Conservation (phyloP, 2,329 filamentous ascomycete species). For the Hirsutella minnesotensis region DNA sequence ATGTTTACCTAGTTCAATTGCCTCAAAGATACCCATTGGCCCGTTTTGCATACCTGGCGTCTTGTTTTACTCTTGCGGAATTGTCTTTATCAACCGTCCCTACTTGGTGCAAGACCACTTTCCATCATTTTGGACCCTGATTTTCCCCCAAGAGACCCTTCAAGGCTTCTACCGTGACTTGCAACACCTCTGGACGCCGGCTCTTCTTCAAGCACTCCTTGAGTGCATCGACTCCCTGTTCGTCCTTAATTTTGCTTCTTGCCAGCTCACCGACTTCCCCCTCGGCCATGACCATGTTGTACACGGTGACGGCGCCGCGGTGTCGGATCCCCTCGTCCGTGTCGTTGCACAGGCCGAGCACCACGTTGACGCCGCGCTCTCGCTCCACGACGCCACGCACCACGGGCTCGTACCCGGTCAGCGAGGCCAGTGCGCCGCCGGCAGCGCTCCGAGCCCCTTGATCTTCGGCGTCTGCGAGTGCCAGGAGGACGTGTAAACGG, state of each 20-base stretch:
- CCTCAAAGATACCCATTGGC: neutral
- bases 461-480: slow-evolving; percentile 79
- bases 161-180: slow-evolving; percentile 59
- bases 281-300: slow-evolving; percentile 59
- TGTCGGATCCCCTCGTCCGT: slow-evolving; percentile 56
- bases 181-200: slow-evolving; percentile 56
- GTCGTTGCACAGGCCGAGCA: slow-evolving; percentile 73
- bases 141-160: slow-evolving; percentile 48
- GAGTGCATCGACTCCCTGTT: slow-evolving; percentile 54
- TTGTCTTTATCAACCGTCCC: neutral
- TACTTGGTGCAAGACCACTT: neutral
- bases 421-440: slow-evolving; percentile 74
- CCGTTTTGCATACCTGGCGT: neutral
- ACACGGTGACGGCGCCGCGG: slow-evolving; percentile 63
- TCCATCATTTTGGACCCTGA: neutral
- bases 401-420: slow-evolving; percentile 68
- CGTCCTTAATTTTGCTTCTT: slow-evolving; percentile 45
- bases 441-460: slow-evolving; percentile 68
- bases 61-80: neutral
- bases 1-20: neutral
- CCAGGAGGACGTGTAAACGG: slow-evolving; percentile 72
- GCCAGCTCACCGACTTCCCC: slow-evolving; percentile 53
- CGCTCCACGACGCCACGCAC: slow-evolving; percentile 59
- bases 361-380: slow-evolving; percentile 59
- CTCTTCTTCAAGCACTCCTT: slow-evolving; percentile 60